These are phyloP conservation scores for Chalciporus piperatoides DNA, from an alignment of 1,284 basidiomycete species.

Conservation along the genomic window DNA sequence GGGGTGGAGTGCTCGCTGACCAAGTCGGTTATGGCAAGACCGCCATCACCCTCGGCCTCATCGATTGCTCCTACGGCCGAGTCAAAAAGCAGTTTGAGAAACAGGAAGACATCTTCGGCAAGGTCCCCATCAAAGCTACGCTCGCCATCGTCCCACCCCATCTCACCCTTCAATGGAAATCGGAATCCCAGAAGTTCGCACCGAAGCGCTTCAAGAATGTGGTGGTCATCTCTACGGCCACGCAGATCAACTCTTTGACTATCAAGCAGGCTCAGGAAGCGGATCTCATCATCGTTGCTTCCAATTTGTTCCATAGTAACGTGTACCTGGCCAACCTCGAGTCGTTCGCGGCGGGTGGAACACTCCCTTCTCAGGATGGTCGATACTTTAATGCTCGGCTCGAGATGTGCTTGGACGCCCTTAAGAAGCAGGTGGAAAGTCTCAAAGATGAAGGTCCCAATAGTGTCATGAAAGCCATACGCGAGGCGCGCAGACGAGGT, in stretches of 20 bases:
- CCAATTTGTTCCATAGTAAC: conserved; percentile 76
- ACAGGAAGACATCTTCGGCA: conserved; percentile 54
- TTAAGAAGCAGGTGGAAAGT: conserved; percentile 65
- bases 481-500: conserved; percentile 58
- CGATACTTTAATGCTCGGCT: conserved; percentile 86
- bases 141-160: conserved; percentile 89
- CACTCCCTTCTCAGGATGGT: conserved; percentile 67
- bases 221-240: conserved; percentile 67
- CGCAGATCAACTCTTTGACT: conserved; percentile 72
- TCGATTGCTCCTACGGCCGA: conserved; percentile 62
- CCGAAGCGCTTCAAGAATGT: conserved; percentile 59
- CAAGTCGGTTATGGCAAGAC: conserved; percentile 98
- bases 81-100: conserved; percentile 58
- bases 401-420: conserved; percentile 53
- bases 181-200: conserved; percentile 83
- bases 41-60: conserved; percentile 87
- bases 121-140: conserved; percentile 75
- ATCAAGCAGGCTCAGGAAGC: conserved; percentile 77
- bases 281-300: conserved; percentile 86
- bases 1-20: conserved; percentile 92
- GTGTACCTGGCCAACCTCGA: conserved; percentile 77
- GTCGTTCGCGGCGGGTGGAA: conserved; percentile 62
- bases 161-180: conserved; percentile 86
- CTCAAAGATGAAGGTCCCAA: conserved; percentile 60
- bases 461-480: conserved; percentile 60